phyloP scores from a whole-genome alignment of 192 early-diverging fungal genomes.

The Geranomyces variabilis region DNA sequence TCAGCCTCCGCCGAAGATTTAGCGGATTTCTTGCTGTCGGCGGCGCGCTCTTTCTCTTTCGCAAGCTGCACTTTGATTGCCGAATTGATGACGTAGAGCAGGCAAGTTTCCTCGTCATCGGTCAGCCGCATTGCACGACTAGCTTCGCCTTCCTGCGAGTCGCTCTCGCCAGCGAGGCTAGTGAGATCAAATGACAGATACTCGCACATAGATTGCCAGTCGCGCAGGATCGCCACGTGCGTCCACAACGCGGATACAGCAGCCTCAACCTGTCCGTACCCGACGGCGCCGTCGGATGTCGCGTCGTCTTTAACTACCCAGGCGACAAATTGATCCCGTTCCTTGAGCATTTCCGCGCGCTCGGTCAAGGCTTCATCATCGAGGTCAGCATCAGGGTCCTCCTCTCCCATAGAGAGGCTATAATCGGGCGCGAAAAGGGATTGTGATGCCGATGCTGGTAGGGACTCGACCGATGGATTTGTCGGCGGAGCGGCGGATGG shows the following conservation, averaged over 20 bases:
- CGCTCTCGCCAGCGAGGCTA: not conserved
- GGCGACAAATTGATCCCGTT: conserved; percentile 3
- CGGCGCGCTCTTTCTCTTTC: conserved; percentile 9
- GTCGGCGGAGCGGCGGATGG: not conserved
- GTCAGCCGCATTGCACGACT: conserved; percentile 19
- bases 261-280: conserved; percentile 29
- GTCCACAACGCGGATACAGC: conserved; percentile 39
- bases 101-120: conserved; percentile 42
- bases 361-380: conserved; percentile 24
- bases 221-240: conserved; percentile 28
- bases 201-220: conserved; percentile 48
- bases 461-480: not conserved
- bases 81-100: conserved; percentile 41
- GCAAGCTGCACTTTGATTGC: conserved; percentile 6
- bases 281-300: conserved; percentile 10
- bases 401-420: not conserved
- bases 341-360: conserved; percentile 7
- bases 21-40: conserved; percentile 8
- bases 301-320: conserved; percentile 19
- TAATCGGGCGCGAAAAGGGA: conserved; percentile 16
- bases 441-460: not conserved
- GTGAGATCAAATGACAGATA: conserved; percentile 40
- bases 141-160: not conserved
- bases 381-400: conserved; percentile 32
- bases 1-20: not conserved